Conservation (phyloP, 257 asterid genomes). For the Sherardia arvensis region DNA sequence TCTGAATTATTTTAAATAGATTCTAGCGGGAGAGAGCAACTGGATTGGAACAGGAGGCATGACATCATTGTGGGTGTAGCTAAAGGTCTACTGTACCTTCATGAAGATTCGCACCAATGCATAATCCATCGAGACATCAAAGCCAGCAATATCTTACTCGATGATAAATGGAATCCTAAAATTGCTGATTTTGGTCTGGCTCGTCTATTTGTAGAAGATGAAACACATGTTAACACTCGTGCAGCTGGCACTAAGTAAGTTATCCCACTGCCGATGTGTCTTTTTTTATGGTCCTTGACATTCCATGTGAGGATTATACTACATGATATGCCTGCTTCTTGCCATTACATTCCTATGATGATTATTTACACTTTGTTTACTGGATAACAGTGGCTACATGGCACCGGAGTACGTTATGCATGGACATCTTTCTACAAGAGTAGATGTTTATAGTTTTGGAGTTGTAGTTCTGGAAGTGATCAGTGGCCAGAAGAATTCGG, state of each 20-base stretch:
- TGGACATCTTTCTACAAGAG: constrained; percentile 67
- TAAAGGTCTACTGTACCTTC: constrained; percentile 82
- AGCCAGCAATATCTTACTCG: constrained; percentile 82
- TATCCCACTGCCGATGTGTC: not conserved
- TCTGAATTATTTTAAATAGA: constrained; percentile 31
- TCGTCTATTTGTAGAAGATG: constrained; percentile 66
- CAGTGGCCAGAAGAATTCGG: constrained; percentile 81
- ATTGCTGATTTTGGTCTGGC: constrained; percentile 98
- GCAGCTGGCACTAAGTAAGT: constrained; percentile 93
- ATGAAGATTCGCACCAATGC: constrained; percentile 66
- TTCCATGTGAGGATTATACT: not conserved
- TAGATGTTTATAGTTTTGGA: constrained; percentile 88
- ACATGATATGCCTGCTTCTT: not conserved
- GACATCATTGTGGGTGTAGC: constrained; percentile 68
- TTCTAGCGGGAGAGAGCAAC: constrained; percentile 35
- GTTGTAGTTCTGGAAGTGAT: constrained; percentile 86
- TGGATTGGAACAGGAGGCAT: constrained; percentile 71
- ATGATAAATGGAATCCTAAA: constrained; percentile 81
- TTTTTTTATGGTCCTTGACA: not conserved
- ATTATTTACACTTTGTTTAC: constrained; percentile 4
- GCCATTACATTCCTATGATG: not conserved
- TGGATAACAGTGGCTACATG: constrained; percentile 84
- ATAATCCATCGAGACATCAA: constrained; percentile 93
- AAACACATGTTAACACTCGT: constrained; percentile 76
- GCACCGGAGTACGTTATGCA: constrained; percentile 91